Conservation (phyloP, 495 filamentous ascomycete genomes). For the Aspergillus bertholletiae region DNA sequence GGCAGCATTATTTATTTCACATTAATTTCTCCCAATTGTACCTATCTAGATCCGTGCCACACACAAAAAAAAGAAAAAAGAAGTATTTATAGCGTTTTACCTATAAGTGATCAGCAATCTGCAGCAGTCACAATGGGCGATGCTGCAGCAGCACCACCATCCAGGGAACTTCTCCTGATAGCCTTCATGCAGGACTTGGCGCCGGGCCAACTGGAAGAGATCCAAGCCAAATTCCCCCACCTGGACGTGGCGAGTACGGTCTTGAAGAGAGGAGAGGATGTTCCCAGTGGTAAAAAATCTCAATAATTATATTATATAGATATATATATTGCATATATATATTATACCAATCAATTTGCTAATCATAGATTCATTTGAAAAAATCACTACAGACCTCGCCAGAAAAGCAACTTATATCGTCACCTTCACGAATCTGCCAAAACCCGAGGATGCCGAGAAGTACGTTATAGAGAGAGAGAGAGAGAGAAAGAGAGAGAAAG, state of each 20-base stretch:
- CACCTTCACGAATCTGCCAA: conserved; percentile 15
- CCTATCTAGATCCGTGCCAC: too few species aligned
- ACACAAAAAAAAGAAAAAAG: too few species aligned
- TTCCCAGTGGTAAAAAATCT: conserved; percentile 14
- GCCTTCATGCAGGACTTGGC: conserved; percentile 9
- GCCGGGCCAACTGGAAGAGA: background rate
- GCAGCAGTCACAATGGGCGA: conserved; percentile 33
- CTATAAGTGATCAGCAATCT: too few species aligned
- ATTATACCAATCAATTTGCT: background rate
- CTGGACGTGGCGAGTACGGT: conserved; percentile 5
- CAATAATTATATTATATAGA: background rate
- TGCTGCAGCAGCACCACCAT: conserved; percentile 8
- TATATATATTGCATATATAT: background rate
- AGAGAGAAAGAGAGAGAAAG: too few species aligned
- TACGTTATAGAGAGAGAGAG: too few species aligned
- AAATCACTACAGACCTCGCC: conserved; percentile 6
- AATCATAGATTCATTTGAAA: too few species aligned
- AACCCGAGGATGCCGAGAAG: conserved; percentile 18
- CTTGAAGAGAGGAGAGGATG: conserved; percentile 1
- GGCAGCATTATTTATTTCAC: background rate
- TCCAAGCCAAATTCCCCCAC: conserved; percentile 14
- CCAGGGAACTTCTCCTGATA: conserved; percentile 13
- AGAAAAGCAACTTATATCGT: conserved; percentile 14
- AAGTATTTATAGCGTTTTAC: too few species aligned
- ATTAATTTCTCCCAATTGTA: background rate